Conservation (phyloP, 2,329 filamentous ascomycete genomes). For the Didymellaceae sp. region DNA sequence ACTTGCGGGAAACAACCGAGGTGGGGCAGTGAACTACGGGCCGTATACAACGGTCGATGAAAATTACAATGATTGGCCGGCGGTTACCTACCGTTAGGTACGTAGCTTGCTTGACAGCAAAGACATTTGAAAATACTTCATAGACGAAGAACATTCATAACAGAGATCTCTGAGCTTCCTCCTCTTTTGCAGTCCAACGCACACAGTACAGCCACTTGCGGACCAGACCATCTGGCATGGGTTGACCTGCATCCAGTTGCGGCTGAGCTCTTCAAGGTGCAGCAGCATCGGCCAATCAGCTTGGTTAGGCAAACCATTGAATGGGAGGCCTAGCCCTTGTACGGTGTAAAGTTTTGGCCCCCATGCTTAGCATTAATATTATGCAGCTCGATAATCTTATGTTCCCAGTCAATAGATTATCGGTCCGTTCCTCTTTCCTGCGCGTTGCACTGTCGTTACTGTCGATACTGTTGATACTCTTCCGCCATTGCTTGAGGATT, state of each 20-base stretch:
- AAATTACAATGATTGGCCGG: constrained; percentile 10
- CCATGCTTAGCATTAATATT: neutral
- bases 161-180: neutral
- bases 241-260: neutral
- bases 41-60: constrained; percentile 21
- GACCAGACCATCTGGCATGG: constrained; percentile 2
- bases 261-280: neutral
- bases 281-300: neutral
- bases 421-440: too few relatives aligned
- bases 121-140: neutral
- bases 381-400: neutral
- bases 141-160: neutral
- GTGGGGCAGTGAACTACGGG: constrained; percentile 31
- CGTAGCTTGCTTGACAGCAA: neutral
- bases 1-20: constrained; percentile 28
- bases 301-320: neutral
- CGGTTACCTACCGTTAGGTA: neutral
- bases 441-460: too few relatives aligned
- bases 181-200: too few relatives aligned
- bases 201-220: too few relatives aligned
- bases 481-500: neutral
- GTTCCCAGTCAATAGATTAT: neutral
- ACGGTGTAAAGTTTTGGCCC: neutral
- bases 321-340: neutral
- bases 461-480: too few relatives aligned